These are phyloP conservation scores for Saturnispora gosingensis DNA, from an alignment of 805 yeast species.

Conservation along the genomic window DNA sequence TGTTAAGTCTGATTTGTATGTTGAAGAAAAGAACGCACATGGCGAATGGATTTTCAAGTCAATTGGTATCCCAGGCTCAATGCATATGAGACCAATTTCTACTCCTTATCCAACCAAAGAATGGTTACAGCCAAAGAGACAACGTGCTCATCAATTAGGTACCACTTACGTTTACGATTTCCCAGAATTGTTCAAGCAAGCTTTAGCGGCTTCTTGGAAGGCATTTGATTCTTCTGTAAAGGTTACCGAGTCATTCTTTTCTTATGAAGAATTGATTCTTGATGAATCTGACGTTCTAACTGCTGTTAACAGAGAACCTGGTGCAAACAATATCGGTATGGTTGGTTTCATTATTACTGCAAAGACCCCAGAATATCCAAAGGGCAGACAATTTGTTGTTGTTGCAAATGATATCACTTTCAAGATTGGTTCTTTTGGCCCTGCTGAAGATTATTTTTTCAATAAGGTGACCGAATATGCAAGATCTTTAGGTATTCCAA, in stretches of 20 bases:
- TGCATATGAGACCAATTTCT: constrained; percentile 93
- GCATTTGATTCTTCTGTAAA: constrained; percentile 44
- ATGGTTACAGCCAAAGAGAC: constrained; percentile 96
- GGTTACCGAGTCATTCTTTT: constrained; percentile 69
- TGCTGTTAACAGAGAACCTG: constrained; percentile 91
- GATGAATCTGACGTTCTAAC: constrained; percentile 76
- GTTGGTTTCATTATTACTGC: constrained; percentile 88
- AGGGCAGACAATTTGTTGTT: constrained; percentile 86
- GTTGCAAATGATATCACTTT: constrained; percentile 96
- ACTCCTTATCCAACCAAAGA: constrained; percentile 98
- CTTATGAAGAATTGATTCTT: constrained; percentile 70
- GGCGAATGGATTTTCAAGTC: constrained; percentile 98
- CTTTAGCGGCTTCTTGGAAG: constrained; percentile 79
- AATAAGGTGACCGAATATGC: constrained; percentile 89
- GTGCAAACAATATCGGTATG: constrained; percentile 95
- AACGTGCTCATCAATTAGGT: constrained; percentile 96
- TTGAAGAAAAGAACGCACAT: constrained; percentile 83
- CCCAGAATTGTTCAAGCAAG: constrained; percentile 97
- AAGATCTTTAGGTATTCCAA: constrained; percentile 83
- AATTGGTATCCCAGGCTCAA: constrained; percentile 87
- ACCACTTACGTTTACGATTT: constrained; percentile 97
- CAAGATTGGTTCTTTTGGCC: constrained; percentile 98
- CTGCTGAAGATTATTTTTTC: constrained; percentile 88
- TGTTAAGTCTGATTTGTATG: constrained; percentile 88
- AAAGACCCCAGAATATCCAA: constrained; percentile 94